These are phyloP conservation scores for Clathrospora elynae DNA, from an alignment of 2,329 filamentous ascomycete genomes.

Conservation along the genomic window DNA sequence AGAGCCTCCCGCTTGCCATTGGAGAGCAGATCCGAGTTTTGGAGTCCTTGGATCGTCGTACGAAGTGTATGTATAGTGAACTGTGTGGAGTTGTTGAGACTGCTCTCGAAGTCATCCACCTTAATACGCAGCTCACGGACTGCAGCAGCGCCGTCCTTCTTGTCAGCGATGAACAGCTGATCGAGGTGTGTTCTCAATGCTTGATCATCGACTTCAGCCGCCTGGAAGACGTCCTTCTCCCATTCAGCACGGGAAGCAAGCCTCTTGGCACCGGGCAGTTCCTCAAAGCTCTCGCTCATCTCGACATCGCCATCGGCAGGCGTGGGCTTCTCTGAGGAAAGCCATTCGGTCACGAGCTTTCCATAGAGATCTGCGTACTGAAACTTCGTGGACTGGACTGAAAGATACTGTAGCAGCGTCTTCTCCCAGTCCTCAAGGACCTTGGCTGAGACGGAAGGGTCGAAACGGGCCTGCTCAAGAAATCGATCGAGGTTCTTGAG, in stretches of 20 bases:
- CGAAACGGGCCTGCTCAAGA: constrained; percentile 44
- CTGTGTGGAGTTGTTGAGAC: constrained; percentile 21
- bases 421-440: constrained; percentile 42
- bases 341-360: constrained; percentile 46
- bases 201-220: constrained; percentile 27
- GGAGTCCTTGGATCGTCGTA: constrained; percentile 53
- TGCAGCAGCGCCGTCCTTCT: constrained; percentile 22
- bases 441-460: constrained; percentile 44
- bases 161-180: constrained; percentile 26
- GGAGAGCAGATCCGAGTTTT: constrained; percentile 53
- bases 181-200: constrained; percentile 33
- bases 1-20: constrained; percentile 44
- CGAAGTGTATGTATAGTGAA: constrained; percentile 47
- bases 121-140: constrained; percentile 26
- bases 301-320: constrained; percentile 28
- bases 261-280: constrained; percentile 38
- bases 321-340: constrained; percentile 33
- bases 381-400: constrained; percentile 45
- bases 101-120: constrained; percentile 29
- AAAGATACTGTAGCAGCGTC: constrained; percentile 37
- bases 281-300: constrained; percentile 39
- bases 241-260: constrained; percentile 35
- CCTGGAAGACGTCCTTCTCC: constrained; percentile 43
- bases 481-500: constrained; percentile 44
- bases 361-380: constrained; percentile 45